phyloP scores from a whole-genome alignment of 768 basidiomycete genomes.

The Mycena latifolia region DNA sequence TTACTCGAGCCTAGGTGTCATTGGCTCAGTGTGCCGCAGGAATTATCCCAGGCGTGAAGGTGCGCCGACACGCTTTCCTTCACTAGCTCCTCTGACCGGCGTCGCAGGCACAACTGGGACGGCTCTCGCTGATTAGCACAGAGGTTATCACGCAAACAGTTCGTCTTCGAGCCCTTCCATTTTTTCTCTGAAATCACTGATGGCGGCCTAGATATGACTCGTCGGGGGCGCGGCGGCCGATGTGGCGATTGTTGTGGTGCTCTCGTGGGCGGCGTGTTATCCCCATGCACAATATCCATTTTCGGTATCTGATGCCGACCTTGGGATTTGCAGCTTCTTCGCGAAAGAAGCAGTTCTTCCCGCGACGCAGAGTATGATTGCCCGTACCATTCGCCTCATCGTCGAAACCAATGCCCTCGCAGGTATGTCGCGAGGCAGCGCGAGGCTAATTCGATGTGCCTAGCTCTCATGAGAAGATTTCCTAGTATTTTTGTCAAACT shows the following conservation, averaged over 20 bases:
- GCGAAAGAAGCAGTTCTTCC: neutral
- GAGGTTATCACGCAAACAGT: slow-evolving; percentile 26
- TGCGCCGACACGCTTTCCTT: neutral
- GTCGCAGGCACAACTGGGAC: slow-evolving; percentile 24
- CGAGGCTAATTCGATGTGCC: too few relatives aligned
- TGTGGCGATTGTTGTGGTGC: neutral
- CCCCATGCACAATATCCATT: neutral
- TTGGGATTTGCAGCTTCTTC: neutral
- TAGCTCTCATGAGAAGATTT: too few relatives aligned
- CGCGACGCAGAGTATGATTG: slow-evolving; percentile 15
- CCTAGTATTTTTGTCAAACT: slow-evolving; percentile 31
- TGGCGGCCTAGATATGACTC: neutral
- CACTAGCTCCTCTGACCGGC: too few relatives aligned
- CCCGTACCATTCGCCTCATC: slow-evolving; percentile 27
- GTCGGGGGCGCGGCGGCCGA: neutral
- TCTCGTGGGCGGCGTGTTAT: neutral
- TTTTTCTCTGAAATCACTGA: neutral
- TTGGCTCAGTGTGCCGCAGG: slow-evolving; percentile 21
- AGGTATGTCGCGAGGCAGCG: slow-evolving; percentile 6
- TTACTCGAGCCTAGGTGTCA: slow-evolving; percentile 12
- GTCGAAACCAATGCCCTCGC: slow-evolving; percentile 36
- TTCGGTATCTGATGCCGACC: neutral
- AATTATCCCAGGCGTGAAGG: slow-evolving; percentile 19
- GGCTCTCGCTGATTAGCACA: slow-evolving; percentile 27
- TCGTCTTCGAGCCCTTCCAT: neutral